A percentile compares a stretch with the other conserved stretches of the same genome.
Evolutionary conservation across 148 eudicot species (phyloP).

Genomic region (Rheum nobile): DNA sequence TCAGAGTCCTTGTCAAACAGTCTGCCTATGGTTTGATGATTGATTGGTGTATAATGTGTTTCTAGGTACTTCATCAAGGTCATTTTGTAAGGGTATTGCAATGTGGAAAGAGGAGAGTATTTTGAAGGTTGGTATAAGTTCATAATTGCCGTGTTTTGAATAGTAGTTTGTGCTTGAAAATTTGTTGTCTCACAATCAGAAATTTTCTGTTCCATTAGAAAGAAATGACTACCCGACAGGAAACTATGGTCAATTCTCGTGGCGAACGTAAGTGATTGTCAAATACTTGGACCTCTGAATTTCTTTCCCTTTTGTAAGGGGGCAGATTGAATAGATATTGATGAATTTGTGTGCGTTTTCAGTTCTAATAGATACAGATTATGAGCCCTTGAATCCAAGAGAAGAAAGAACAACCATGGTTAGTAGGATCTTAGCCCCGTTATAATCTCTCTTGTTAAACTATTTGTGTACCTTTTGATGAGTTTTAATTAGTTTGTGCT

Average conservation of each 20-base stretch:
- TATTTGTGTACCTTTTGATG: background rate
- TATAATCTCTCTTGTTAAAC: background rate
- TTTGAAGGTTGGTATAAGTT: slow-evolving; percentile 38
- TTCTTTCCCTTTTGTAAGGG: background rate
- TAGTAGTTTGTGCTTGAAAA: background rate
- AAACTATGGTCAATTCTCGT: slow-evolving; percentile 49
- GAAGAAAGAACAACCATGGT: slow-evolving; percentile 69
- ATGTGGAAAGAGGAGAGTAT: slow-evolving; percentile 98
- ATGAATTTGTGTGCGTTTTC: slow-evolving; percentile 11
- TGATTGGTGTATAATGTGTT: background rate
- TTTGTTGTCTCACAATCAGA: background rate
- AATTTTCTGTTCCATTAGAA: slow-evolving; percentile 28
- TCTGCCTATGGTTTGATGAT: background rate
- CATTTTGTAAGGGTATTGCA: slow-evolving; percentile 59
- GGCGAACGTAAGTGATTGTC: slow-evolving; percentile 66
- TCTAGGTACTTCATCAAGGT: slow-evolving; percentile 86
- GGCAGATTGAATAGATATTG: background rate
- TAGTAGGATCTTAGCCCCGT: slow-evolving; percentile 10
- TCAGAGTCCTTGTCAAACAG: background rate
- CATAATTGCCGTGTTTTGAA: background rate
- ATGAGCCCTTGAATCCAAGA: slow-evolving; percentile 51
- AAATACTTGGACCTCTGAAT: background rate
- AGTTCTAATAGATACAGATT: slow-evolving; percentile 68
- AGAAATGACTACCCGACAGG: slow-evolving; percentile 32
- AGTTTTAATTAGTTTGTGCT: background rate